A percentile compares a stretch with the other conserved stretches of the same genome.
These are phyloP conservation scores for Tylopilus orsonianus DNA, from an alignment of 1,284 basidiomycete species.

Conservation along the genomic window DNA sequence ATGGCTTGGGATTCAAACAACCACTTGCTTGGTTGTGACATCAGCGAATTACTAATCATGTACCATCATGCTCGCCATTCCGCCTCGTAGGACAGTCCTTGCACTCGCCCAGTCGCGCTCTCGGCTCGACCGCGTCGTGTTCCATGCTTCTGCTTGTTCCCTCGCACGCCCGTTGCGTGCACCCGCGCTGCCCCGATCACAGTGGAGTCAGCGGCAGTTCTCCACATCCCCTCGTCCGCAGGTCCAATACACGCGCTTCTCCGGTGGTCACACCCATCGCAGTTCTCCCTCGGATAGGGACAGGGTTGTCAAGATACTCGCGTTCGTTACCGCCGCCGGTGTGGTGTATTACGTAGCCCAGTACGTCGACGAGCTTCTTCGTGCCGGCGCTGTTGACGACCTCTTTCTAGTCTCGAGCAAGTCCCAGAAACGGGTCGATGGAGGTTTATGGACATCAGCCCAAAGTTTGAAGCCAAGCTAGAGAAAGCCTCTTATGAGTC, in stretches of 20 bases:
- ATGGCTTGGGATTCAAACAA: constrained; percentile 20
- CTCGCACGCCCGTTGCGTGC: constrained; percentile 1
- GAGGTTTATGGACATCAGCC: constrained; percentile 80
- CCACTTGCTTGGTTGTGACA: neutral
- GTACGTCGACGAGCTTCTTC: constrained; percentile 17
- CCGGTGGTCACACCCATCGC: constrained; percentile 14
- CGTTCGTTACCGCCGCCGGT: constrained; percentile 24
- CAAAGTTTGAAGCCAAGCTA: constrained; percentile 57
- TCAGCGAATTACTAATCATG: neutral
- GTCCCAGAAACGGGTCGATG: constrained; percentile 82
- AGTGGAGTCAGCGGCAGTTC: constrained; percentile 15
- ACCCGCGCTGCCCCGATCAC: constrained; percentile 1
- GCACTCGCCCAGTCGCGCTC: constrained; percentile 4
- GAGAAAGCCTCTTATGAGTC: constrained; percentile 51
- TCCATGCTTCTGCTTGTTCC: neutral
- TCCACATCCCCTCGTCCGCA: constrained; percentile 22
- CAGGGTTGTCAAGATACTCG: constrained; percentile 18
- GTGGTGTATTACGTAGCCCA: constrained; percentile 32
- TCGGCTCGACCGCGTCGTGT: neutral
- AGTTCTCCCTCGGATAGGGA: constrained; percentile 8
- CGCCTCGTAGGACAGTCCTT: constrained; percentile 2
- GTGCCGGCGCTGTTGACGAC: neutral
- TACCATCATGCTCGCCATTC: constrained; percentile 10
- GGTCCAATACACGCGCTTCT: constrained; percentile 31
- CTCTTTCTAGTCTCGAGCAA: constrained; percentile 62